phyloP scores from a whole-genome alignment of 805 yeast genomes.

The Barnettozyma wickerhamii region DNA sequence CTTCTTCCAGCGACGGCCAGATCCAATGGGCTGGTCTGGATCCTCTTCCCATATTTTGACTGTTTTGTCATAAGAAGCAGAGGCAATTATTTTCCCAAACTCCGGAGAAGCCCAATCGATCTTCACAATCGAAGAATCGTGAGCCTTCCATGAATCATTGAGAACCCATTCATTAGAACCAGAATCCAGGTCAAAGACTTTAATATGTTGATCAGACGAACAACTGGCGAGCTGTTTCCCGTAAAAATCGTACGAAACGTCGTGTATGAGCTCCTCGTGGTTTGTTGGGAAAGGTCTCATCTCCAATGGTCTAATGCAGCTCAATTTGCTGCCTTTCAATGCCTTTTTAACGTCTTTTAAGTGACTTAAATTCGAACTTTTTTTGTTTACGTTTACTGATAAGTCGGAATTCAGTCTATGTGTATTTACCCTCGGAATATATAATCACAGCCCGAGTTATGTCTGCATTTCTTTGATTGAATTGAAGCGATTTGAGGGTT shows the following conservation, averaged over 20 bases:
- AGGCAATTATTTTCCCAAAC: conserved; percentile 80
- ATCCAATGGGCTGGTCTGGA: conserved; percentile 65
- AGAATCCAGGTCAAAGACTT: conserved; percentile 75
- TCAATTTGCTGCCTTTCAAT: background rate
- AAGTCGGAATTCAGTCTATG: background rate
- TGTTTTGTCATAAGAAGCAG: conserved; percentile 87
- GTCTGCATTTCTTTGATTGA: too few species aligned
- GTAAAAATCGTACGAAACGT: conserved; percentile 86
- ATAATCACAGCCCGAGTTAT: too few species aligned
- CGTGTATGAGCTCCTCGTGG: conserved; percentile 90
- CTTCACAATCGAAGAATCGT: conserved; percentile 80
- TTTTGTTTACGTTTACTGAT: conserved; percentile 27
- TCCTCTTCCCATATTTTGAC: conserved; percentile 90
- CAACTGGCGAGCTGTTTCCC: conserved; percentile 92
- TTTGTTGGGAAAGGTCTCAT: conserved; percentile 81
- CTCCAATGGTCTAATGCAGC: background rate
- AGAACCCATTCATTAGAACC: conserved; percentile 72
- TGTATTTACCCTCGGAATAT: too few species aligned
- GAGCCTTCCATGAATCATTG: conserved; percentile 93
- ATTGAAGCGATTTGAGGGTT: background rate
- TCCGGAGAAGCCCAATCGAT: conserved; percentile 95
- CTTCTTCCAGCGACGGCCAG: conserved; percentile 82
- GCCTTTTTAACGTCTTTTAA: background rate
- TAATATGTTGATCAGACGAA: conserved; percentile 90
- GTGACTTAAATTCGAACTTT: conserved; percentile 34